These are phyloP conservation scores for Monosporascus sp. DNA, from an alignment of 2,329 filamentous ascomycete species.

Conservation along the genomic window DNA sequence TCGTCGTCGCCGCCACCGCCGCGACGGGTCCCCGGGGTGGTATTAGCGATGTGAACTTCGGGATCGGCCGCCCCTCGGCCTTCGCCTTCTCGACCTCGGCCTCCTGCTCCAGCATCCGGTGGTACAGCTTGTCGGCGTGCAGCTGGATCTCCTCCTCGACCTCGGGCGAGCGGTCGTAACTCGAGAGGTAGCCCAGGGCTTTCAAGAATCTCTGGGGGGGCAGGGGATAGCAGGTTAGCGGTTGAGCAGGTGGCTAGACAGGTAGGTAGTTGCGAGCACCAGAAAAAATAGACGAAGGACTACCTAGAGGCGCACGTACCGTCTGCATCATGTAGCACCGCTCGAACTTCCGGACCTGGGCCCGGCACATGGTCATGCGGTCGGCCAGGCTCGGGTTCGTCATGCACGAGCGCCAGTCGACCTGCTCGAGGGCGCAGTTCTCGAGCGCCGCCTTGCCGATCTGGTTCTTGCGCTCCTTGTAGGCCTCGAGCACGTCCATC, in stretches of 20 bases:
- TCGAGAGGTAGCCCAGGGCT: slow-evolving; percentile 78
- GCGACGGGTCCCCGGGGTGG: slow-evolving; percentile 21
- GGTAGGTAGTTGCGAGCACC: too few species aligned
- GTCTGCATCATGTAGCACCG: slow-evolving; percentile 86
- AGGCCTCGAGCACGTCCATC: slow-evolving; percentile 72
- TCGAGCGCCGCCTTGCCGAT: slow-evolving; percentile 82
- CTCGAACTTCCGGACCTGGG: slow-evolving; percentile 72
- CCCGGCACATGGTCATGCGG: slow-evolving; percentile 72
- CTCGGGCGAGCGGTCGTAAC: slow-evolving; percentile 56
- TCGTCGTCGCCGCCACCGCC: slow-evolving; percentile 3
- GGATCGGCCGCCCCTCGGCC: slow-evolving; percentile 51
- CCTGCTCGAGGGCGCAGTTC: slow-evolving; percentile 86
- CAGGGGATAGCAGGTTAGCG: neutral
- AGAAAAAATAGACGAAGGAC: too few species aligned
- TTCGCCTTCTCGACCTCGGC: slow-evolving; percentile 64
- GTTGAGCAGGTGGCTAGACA: neutral
- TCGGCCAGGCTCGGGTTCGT: slow-evolving; percentile 62
- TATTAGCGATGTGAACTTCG: slow-evolving; percentile 55
- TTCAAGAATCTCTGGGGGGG: slow-evolving; percentile 70
- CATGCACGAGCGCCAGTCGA: slow-evolving; percentile 80
- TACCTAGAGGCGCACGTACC: slow-evolving; percentile 38
- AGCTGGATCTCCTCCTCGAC: slow-evolving; percentile 89
- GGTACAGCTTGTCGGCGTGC: slow-evolving; percentile 88
- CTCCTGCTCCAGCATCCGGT: slow-evolving; percentile 82
- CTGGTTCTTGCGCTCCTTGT: slow-evolving; percentile 73